A percentile compares a stretch with the other conserved stretches of the same genome.
phyloP scores from a whole-genome alignment of 2,329 filamentous ascomycete genomes.

The Hymenoscyphus occultus region DNA sequence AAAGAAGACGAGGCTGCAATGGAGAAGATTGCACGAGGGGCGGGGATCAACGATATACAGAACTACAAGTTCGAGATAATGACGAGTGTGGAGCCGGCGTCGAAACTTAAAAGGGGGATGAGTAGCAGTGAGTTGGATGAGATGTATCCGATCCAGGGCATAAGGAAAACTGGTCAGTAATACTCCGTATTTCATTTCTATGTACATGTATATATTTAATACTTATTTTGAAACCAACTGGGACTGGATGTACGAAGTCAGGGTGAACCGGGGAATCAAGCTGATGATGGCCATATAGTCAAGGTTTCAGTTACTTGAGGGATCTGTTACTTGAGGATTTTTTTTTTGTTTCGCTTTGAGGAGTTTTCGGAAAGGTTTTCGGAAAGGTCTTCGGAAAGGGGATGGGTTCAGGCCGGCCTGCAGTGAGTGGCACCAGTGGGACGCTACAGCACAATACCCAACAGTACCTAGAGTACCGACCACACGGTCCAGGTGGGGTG shows the following conservation, averaged over 20 bases:
- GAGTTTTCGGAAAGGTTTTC: background rate
- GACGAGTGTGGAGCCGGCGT: background rate
- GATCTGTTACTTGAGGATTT: background rate
- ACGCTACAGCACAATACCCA: too few species aligned
- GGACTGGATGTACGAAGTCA: too few species aligned
- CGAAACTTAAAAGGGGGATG: background rate
- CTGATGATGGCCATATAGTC: background rate
- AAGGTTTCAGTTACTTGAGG: background rate
- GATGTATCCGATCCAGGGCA: constrained; percentile 22
- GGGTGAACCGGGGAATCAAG: background rate
- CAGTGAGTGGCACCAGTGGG: too few species aligned
- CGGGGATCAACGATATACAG: constrained; percentile 1
- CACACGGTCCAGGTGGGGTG: background rate
- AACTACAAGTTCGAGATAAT: constrained; percentile 24
- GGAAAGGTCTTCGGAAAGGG: too few species aligned
- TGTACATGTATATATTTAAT: too few species aligned
- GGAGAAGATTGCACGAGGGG: constrained; percentile 13
- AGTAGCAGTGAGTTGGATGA: constrained; percentile 9
- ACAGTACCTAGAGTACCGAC: background rate
- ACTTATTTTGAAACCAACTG: too few species aligned
- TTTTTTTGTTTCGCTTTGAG: background rate
- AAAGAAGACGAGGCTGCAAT: constrained; percentile 27
- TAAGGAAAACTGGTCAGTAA: constrained; percentile 13
- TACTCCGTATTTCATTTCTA: background rate
- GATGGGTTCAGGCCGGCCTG: too few species aligned